A percentile compares a stretch with the other conserved stretches of the same genome.
Evolutionary conservation across 1,139 yeast species (phyloP).

Genomic region (Suhomyces yuchorum): DNA sequence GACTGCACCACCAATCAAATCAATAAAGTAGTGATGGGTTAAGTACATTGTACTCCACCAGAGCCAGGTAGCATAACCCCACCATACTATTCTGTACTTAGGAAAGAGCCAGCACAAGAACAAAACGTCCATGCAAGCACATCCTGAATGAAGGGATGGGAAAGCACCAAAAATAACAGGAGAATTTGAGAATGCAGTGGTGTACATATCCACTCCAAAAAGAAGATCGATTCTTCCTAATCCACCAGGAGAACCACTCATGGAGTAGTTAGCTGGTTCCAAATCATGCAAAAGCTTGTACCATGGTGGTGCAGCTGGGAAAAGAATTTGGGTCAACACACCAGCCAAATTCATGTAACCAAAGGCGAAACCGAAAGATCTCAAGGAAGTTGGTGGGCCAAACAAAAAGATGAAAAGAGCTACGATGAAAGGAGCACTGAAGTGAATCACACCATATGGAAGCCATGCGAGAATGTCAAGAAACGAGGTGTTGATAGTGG

Average conservation of each 20-base stretch:
- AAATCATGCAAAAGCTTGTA: slow-evolving; percentile 84
- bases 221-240: slow-evolving; percentile 82
- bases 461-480: slow-evolving; percentile 91
- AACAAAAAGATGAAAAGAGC: slow-evolving; percentile 78
- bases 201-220: slow-evolving; percentile 81
- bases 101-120: slow-evolving; percentile 86
- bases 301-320: slow-evolving; percentile 99
- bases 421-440: slow-evolving; percentile 84
- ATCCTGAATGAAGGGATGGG: slow-evolving; percentile 93
- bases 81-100: slow-evolving; percentile 58
- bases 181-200: slow-evolving; percentile 82
- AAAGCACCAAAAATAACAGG: slow-evolving; percentile 98
- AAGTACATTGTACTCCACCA: slow-evolving; percentile 99
- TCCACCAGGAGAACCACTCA: slow-evolving; percentile 97
- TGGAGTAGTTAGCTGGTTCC: slow-evolving; percentile 86
- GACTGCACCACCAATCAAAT: slow-evolving; percentile 86
- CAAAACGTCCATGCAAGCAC: slow-evolving; percentile 90
- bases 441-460: slow-evolving; percentile 92
- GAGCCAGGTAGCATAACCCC: slow-evolving; percentile 80
- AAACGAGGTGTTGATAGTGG: slow-evolving; percentile 65
- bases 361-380: slow-evolving; percentile 90
- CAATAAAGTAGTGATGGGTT: slow-evolving; percentile 93
- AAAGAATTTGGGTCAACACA: slow-evolving; percentile 73
- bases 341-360: slow-evolving; percentile 96
- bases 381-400: slow-evolving; percentile 89